Evolutionary conservation across 495 filamentous ascomycete species (phyloP), one percentile per base, ranked within the genome.

Genomic region (Aspergillus incahuasiensis): DNA sequence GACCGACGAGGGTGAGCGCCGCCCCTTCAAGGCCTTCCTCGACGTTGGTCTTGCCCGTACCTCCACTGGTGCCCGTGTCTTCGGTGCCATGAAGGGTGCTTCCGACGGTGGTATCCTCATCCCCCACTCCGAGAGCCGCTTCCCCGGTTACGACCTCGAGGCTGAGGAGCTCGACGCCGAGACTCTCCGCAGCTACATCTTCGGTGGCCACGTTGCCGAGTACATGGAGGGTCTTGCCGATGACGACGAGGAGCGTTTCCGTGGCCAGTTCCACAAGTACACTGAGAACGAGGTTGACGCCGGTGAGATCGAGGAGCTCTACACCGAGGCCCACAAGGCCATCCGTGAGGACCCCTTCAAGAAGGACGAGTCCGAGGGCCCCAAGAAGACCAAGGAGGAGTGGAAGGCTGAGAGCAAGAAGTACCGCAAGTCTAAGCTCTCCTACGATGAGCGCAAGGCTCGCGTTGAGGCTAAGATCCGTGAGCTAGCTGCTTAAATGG

Each of bases 221-320:
- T 99, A 97, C 83, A 99, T 99, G 94, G 94, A 99, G 87, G 92
- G 86, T 41, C 88, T 99, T 63, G 95, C 95, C 73, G 94, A 99
- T 73, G 94, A 99, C 74, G 94, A 99, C 74, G 94, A 99, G 87
- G 94, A 99, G 83, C 91, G 94, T 73, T 99, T 90, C 87, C 92
- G 91, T 83, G 85, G 83, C 65, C 94, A 97, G 82, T 98, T 99
- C 87, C 76, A 84, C 73, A 85, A 91, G 76, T 99, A 99, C 83
- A 86, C 95, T 61, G 94, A 97, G 70, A 88, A 95, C 67, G 95
- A 92, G 61, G 75, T 97, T 58, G 94, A 97, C 79, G 92, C 94
- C 53, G 95, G 96, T 71, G 90, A 90, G 61, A 82, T 99, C 45
- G 94, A 99, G 89, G 95, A 99, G 63, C 74, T 97, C 69, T 99